Conservation (phyloP, 768 basidiomycete genomes). For the Tylopilus plumbeoviolaceoides region DNA sequence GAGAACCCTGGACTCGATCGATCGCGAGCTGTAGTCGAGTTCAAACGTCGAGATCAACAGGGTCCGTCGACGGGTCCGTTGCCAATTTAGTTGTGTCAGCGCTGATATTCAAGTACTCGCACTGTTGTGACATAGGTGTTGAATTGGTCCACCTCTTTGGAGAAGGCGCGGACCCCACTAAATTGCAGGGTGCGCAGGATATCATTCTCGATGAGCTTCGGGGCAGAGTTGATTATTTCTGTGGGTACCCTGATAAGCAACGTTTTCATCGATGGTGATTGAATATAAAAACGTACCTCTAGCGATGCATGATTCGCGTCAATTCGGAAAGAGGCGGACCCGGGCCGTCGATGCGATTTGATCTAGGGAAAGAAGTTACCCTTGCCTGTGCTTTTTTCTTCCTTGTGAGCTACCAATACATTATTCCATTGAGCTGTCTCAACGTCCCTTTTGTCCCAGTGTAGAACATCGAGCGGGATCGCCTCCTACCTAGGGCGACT, state of each 20-base stretch:
- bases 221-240: not conserved
- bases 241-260: not conserved
- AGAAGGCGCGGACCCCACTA: accelerated
- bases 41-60: not conserved
- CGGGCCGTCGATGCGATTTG: not conserved
- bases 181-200: not conserved
- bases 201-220: not conserved
- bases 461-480: not conserved
- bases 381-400: not conserved
- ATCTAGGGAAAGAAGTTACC: not conserved
- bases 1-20: not conserved
- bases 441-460: not conserved
- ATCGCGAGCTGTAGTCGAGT: not conserved
- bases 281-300: not conserved
- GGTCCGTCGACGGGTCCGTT: not conserved
- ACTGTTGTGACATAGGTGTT: not conserved
- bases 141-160: not conserved
- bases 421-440: not conserved
- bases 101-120: not conserved
- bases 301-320: not conserved
- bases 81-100: not conserved
- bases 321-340: not conserved
- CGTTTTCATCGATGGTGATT: not conserved
- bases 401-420: not conserved
- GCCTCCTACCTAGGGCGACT: not conserved